phyloP scores from a whole-genome alignment of 768 basidiomycete species.

The Tephrocybe sp. region DNA sequence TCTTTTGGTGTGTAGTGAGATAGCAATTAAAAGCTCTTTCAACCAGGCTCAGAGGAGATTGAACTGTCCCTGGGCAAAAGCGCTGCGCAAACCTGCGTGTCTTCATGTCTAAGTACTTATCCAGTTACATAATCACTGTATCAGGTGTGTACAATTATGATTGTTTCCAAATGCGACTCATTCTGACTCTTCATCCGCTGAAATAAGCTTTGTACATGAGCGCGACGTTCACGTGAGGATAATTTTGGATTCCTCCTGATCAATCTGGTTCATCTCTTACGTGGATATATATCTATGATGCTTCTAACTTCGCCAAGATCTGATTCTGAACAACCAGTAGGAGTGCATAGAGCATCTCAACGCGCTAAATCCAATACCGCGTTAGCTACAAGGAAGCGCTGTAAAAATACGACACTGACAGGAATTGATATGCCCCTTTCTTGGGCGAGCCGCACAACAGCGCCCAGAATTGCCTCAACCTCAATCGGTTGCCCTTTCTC shows the following conservation, averaged over 20 bases:
- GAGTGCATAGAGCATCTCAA: slow-evolving; percentile 59
- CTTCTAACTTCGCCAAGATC: slow-evolving; percentile 37
- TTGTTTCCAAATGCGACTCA: background rate
- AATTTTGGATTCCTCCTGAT: too few relatives aligned
- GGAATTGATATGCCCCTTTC: slow-evolving; percentile 43
- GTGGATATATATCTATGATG: background rate
- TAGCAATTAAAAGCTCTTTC: slow-evolving; percentile 10
- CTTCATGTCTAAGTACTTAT: too few relatives aligned
- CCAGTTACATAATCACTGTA: background rate
- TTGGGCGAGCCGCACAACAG: slow-evolving; percentile 53
- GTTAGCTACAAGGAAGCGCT: background rate
- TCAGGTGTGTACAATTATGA: background rate
- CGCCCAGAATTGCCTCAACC: slow-evolving; percentile 64
- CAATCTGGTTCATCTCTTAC: too few relatives aligned
- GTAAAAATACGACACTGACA: slow-evolving; percentile 33
- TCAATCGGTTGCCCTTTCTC: slow-evolving; percentile 57
- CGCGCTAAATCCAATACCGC: slow-evolving; percentile 34
- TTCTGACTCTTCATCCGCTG: too few relatives aligned
- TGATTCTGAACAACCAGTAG: slow-evolving; percentile 63
- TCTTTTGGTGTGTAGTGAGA: slow-evolving; percentile 3
- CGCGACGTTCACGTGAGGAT: too few relatives aligned
- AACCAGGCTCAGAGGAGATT: slow-evolving; percentile 14
- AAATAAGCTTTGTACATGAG: too few relatives aligned
- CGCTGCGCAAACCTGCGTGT: slow-evolving; percentile 1
- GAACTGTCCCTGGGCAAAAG: slow-evolving; percentile 16